Evolutionary conservation across 2,329 filamentous ascomycete species (phyloP).

Genomic region (Paraconiothyrium brasiliense): DNA sequence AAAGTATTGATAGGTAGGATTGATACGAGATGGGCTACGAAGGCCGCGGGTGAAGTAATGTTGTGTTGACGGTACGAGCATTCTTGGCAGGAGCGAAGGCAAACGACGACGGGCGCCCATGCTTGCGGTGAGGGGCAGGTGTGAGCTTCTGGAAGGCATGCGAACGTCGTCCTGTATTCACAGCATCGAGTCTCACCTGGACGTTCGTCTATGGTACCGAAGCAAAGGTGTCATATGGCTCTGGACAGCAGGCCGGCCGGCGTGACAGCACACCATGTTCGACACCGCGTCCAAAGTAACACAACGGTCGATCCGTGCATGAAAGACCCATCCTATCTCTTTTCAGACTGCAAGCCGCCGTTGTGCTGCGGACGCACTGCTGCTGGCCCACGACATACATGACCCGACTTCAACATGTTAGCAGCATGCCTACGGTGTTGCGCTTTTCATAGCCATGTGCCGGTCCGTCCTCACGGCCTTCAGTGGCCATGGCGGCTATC

Average conservation of each 20-base stretch:
- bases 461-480: no score
- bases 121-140: neutral
- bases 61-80: neutral
- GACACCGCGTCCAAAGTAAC: conserved; percentile 8
- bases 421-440: no score
- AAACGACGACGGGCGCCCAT: conserved; percentile 15
- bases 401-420: no score
- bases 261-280: conserved; percentile 4
- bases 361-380: neutral
- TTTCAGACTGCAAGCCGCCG: neutral
- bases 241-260: conserved; percentile 8
- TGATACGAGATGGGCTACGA: conserved; percentile 1
- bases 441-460: neutral
- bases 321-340: conserved; percentile 10
- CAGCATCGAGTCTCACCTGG: neutral
- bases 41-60: neutral
- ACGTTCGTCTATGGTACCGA: neutral
- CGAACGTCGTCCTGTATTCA: neutral
- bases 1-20: conserved; percentile 1
- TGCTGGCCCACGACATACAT: neutral
- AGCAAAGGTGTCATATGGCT: conserved; percentile 2
- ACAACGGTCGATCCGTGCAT: conserved; percentile 16
- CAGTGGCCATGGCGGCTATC: no score
- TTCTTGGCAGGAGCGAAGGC: conserved; percentile 16
- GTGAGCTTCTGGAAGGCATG: conserved; percentile 3